Evolutionary conservation across 177 flowering plant species (phyloP).

Genomic region (Vitis hybrid): DNA sequence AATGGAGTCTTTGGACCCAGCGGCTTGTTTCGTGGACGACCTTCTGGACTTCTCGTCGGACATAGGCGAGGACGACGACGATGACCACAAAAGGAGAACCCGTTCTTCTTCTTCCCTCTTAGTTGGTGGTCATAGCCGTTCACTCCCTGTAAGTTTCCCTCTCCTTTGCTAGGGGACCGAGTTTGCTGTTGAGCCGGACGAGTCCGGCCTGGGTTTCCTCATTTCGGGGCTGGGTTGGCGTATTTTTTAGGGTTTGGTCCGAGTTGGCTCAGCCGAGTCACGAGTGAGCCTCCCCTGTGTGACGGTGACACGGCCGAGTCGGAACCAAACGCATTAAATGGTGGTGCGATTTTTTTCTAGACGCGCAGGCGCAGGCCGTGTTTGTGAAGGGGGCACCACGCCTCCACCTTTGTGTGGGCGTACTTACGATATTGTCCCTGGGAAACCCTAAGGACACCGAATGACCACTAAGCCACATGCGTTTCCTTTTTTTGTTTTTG

Average conservation of each 20-base stretch:
- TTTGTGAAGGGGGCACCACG: no score
- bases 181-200: constrained; percentile 16
- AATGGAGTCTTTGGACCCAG: constrained; percentile 42
- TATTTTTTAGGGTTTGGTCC: neutral
- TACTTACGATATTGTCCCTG: neutral
- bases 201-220: constrained; percentile 1
- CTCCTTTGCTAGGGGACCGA: neutral
- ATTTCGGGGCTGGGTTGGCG: neutral
- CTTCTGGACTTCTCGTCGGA: constrained; percentile 52
- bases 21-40: constrained; percentile 32
- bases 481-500: neutral
- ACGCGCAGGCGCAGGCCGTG: no score
- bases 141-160: constrained; percentile 37
- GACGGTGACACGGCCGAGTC: constrained; percentile 10
- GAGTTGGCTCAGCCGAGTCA: neutral
- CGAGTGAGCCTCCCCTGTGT: neutral
- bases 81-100: constrained; percentile 13
- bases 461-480: neutral
- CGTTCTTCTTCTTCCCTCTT: neutral
- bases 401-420: no score
- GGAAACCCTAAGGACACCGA: neutral
- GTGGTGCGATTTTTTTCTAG: no score
- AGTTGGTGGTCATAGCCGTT: neutral
- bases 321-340: neutral
- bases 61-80: constrained; percentile 37